A percentile compares a stretch with the other conserved stretches of the same genome.
Conservation (phyloP, 164 flowering plant genomes). For the Pachysandra terminalis region DNA sequence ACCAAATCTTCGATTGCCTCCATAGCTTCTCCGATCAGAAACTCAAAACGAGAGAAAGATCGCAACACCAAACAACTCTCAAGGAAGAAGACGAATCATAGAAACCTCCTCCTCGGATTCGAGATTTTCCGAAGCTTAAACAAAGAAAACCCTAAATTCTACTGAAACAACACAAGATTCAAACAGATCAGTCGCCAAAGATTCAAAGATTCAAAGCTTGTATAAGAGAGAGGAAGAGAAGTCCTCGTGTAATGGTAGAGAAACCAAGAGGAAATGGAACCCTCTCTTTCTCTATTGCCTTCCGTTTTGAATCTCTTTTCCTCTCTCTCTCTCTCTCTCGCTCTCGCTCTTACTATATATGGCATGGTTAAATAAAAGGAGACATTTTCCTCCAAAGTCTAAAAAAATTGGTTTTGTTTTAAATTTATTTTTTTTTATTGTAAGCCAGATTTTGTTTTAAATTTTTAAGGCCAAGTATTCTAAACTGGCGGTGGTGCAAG, state of each 20-base stretch:
- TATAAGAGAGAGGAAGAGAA: background rate
- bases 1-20: slow-evolving; percentile 92
- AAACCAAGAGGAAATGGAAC: background rate
- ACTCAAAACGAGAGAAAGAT: background rate
- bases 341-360: background rate
- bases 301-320: background rate
- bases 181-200: background rate
- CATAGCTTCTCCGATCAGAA: slow-evolving; percentile 50
- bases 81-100: no score
- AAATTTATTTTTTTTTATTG: no score
- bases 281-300: background rate
- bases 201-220: background rate
- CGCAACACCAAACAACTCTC: background rate
- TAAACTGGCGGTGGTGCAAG: no score
- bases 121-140: background rate
- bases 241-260: background rate
- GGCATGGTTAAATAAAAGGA: no score
- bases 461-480: no score
- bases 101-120: background rate
- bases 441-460: no score
- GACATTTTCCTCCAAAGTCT: no score
- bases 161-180: background rate
- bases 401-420: no score
- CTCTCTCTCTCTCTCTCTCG: background rate
- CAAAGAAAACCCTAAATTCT: background rate